A percentile compares a stretch with the other conserved stretches of the same genome.
Evolutionary conservation across 1,284 basidiomycete species (phyloP).

Genomic region (Apiotrichum gamsii): DNA sequence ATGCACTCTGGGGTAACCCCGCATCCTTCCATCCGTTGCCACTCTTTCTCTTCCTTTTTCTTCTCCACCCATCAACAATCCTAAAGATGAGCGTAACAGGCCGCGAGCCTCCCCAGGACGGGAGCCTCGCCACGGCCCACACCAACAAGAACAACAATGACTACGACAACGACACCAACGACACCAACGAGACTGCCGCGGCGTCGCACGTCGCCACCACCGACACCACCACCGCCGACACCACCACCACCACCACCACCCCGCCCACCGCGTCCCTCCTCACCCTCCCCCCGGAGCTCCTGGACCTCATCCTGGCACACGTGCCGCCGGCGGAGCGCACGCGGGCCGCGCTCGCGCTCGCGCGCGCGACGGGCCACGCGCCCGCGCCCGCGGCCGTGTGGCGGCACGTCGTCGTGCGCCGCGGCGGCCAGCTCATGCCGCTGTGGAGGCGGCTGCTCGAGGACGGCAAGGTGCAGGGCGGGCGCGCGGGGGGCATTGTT

Average conservation of each 20-base stretch:
- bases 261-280: slow-evolving; percentile 10
- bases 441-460: slow-evolving; percentile 30
- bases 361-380: slow-evolving; percentile 20
- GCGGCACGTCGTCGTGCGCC: slow-evolving; percentile 35
- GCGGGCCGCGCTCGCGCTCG: slow-evolving; percentile 39
- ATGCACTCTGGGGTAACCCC: too few species aligned
- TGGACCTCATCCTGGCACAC: slow-evolving; percentile 38
- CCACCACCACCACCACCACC: not conserved
- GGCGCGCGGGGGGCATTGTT: too few species aligned
- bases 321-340: slow-evolving; percentile 37
- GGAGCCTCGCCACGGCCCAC: slow-evolving; percentile 4
- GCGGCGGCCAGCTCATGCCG: slow-evolving; percentile 29
- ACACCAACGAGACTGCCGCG: not conserved
- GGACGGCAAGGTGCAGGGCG: slow-evolving; percentile 8
- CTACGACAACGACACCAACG: not conserved
- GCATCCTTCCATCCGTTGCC: too few species aligned
- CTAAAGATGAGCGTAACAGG: slow-evolving; percentile 1
- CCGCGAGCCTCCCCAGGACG: slow-evolving; percentile 1
- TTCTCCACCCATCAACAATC: too few species aligned
- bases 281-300: slow-evolving; percentile 41
- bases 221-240: not conserved
- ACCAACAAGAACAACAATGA: too few species aligned
- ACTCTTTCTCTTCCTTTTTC: too few species aligned
- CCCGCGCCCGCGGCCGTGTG: slow-evolving; percentile 33
- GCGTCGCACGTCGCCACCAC: not conserved